These are phyloP conservation scores for Acacia confusa DNA, from an alignment of 306 rosid genomes.

Conservation along the genomic window DNA sequence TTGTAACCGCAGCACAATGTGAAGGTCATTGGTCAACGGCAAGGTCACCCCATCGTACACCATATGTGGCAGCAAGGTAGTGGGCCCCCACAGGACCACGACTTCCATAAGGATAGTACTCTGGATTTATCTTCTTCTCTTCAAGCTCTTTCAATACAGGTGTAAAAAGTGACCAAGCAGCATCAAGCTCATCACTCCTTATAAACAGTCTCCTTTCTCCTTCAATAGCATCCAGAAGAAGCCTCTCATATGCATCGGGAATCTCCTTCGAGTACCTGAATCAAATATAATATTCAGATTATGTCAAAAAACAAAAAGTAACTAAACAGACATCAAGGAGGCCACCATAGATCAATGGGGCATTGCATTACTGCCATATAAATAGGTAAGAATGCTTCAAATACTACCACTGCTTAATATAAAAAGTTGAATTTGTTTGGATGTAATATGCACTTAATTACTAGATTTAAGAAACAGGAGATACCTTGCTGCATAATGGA, in stretches of 20 bases:
- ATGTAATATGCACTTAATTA: not conserved
- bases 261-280: constrained; percentile 84
- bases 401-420: not conserved
- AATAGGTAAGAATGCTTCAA: not conserved
- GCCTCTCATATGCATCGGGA: constrained; percentile 95
- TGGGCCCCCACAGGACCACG: constrained; percentile 93
- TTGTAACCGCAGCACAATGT: constrained; percentile 14
- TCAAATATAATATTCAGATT: constrained; percentile 3
- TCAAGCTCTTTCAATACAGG: constrained; percentile 75
- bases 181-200: constrained; percentile 84
- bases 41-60: constrained; percentile 86
- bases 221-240: constrained; percentile 84
- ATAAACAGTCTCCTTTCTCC: constrained; percentile 91
- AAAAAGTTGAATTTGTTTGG: not conserved
- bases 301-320: not conserved
- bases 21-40: constrained; percentile 44
- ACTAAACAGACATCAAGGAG: not conserved
- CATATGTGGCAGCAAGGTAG: constrained; percentile 81
- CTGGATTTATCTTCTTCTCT: constrained; percentile 72
- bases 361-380: not conserved
- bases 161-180: constrained; percentile 91
- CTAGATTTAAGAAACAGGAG: not conserved
- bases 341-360: constrained; percentile 3
- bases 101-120: constrained; percentile 87
- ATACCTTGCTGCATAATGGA: constrained; percentile 91